These are phyloP conservation scores for Rhodotorula mucilaginosa DNA, from an alignment of 1,284 basidiomycete genomes.

Conservation along the genomic window DNA sequence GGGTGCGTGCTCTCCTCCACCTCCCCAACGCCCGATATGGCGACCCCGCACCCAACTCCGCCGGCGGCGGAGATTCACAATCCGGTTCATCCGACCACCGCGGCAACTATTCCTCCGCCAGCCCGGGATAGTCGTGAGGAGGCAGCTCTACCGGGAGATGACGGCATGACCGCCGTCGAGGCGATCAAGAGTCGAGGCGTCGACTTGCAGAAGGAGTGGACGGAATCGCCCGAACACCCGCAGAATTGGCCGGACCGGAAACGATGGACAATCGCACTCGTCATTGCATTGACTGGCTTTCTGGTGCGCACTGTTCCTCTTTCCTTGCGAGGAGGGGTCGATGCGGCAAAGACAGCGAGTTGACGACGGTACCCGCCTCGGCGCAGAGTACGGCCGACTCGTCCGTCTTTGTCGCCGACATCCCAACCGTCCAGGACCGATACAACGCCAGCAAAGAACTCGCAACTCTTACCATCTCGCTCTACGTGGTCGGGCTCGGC, in stretches of 20 bases:
- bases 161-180: background rate
- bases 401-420: constrained; percentile 48
- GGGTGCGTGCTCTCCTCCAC: too few species aligned
- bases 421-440: constrained; percentile 44
- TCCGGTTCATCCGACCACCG: too few species aligned
- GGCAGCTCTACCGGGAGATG: too few species aligned
- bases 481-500: constrained; percentile 49
- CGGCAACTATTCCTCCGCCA: too few species aligned
- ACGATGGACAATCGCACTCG: background rate
- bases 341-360: too few species aligned
- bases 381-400: constrained; percentile 20
- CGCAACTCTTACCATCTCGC: constrained; percentile 46
- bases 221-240: background rate
- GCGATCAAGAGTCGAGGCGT: background rate
- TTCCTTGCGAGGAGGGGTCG: background rate
- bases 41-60: too few species aligned
- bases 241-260: constrained; percentile 1
- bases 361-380: too few species aligned
- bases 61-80: too few species aligned
- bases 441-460: constrained; percentile 46
- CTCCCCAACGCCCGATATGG: too few species aligned
- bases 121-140: too few species aligned
- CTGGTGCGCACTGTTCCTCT: background rate
- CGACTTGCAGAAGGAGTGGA: constrained; percentile 1
- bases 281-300: background rate